phyloP scores from a whole-genome alignment of 106 monocot species.

The Agapanthus africanus region DNA sequence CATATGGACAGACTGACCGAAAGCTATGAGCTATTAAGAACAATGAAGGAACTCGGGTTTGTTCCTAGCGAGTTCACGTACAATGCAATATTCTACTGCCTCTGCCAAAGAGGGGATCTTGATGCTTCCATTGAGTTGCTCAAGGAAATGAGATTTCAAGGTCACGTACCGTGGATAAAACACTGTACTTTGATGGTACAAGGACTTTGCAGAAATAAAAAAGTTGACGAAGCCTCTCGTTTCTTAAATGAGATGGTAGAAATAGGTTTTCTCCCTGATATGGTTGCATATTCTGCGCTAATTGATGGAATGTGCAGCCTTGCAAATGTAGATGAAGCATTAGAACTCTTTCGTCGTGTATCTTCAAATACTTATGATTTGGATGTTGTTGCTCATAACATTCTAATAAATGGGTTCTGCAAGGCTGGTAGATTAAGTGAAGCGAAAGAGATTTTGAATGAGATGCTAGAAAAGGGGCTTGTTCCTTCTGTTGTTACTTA shows the following conservation, averaged over 20 bases:
- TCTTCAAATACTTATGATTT: conserved; percentile 40
- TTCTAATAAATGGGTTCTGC: conserved; percentile 67
- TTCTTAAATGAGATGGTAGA: conserved; percentile 59
- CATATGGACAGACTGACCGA: conserved; percentile 50
- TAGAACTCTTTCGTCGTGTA: conserved; percentile 44
- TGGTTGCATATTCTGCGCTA: conserved; percentile 61
- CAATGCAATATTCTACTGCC: conserved; percentile 66
- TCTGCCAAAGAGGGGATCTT: conserved; percentile 42
- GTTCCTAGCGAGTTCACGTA: conserved; percentile 65
- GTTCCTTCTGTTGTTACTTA: conserved; percentile 68
- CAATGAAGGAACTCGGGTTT: conserved; percentile 49
- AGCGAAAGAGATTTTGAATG: conserved; percentile 49
- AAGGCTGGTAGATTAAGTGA: conserved; percentile 52
- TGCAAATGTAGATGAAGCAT: conserved; percentile 46
- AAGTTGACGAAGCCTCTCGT: conserved; percentile 39
- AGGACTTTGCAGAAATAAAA: conserved; percentile 43
- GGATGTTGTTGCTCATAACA: conserved; percentile 85
- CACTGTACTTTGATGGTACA: conserved; percentile 60
- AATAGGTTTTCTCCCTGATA: conserved; percentile 70
- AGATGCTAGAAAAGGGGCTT: conserved; percentile 61
- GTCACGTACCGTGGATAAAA: conserved; percentile 82
- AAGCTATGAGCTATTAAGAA: conserved; percentile 38
- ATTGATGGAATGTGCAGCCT: conserved; percentile 57
- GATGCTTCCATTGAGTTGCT: conserved; percentile 39
- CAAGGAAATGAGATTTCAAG: conserved; percentile 48